A percentile compares a stretch with the other conserved stretches of the same genome.
Conservation (phyloP, 345 rosid species). For the Stellera chamaejasme region DNA sequence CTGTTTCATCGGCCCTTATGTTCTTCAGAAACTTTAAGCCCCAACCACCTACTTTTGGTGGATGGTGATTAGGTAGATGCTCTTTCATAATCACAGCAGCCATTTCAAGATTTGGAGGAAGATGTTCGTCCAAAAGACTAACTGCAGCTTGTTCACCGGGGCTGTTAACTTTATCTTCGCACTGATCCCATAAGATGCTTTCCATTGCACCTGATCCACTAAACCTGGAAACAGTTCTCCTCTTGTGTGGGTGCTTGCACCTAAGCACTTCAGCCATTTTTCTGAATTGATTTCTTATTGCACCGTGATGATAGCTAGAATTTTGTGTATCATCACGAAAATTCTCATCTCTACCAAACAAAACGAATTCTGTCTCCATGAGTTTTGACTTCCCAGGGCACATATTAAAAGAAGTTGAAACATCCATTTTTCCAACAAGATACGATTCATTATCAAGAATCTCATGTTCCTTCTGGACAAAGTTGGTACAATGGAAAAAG, state of each 20-base stretch:
- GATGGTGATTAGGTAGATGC: slow-evolving; percentile 23
- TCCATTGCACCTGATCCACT: slow-evolving; percentile 45
- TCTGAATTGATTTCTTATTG: slow-evolving; percentile 55
- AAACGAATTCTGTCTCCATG: slow-evolving; percentile 70
- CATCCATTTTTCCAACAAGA: slow-evolving; percentile 67
- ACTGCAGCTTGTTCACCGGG: slow-evolving; percentile 23
- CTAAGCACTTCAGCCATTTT: slow-evolving; percentile 59
- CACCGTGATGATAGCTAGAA: slow-evolving; percentile 23
- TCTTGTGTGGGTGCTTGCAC: slow-evolving; percentile 39
- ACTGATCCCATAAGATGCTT: slow-evolving; percentile 39
- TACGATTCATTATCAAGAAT: slow-evolving; percentile 23
- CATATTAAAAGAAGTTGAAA: slow-evolving; percentile 46
- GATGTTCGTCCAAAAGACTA: slow-evolving; percentile 33
- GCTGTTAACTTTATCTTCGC: slow-evolving; percentile 27
- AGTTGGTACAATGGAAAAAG: slow-evolving; percentile 43
- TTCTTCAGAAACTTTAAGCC: slow-evolving; percentile 86
- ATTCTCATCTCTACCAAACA: slow-evolving; percentile 45
- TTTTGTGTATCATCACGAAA: slow-evolving; percentile 22
- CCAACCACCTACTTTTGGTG: slow-evolving; percentile 69
- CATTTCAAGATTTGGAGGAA: slow-evolving; percentile 65
- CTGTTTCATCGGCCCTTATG: slow-evolving; percentile 18
- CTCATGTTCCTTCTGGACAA: slow-evolving; percentile 28
- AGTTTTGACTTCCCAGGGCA: slow-evolving; percentile 36
- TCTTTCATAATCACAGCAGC: slow-evolving; percentile 74
- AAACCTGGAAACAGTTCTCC: slow-evolving; percentile 49